Conservation (phyloP, 2,329 filamentous ascomycete genomes). For the Blumeriella jaapii region DNA sequence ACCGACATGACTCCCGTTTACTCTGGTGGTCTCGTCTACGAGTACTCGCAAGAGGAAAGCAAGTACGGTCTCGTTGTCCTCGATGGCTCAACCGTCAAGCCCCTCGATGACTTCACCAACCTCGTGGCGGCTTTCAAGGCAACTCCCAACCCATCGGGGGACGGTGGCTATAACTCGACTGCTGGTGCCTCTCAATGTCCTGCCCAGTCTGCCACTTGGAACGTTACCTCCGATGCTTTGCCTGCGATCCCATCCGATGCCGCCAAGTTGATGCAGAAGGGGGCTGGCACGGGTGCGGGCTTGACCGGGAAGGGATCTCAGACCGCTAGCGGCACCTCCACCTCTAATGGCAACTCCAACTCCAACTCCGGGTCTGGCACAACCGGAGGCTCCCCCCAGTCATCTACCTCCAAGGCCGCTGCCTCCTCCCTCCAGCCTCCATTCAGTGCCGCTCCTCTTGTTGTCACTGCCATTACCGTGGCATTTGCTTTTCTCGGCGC, state of each 20-base stretch:
- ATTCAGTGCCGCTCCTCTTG: slow-evolving; percentile 12
- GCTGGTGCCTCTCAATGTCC: slow-evolving; percentile 33
- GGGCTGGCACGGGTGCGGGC: slow-evolving; percentile 35
- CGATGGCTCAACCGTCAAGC: slow-evolving; percentile 28
- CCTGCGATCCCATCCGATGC: slow-evolving; percentile 36
- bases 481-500: slow-evolving; percentile 17
- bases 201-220: slow-evolving; percentile 34
- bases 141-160: slow-evolving; percentile 36
- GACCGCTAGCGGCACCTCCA: slow-evolving; percentile 21
- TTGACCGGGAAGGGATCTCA: slow-evolving; percentile 27
- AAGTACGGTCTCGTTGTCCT: slow-evolving; percentile 48
- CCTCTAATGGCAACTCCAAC: slow-evolving; percentile 22
- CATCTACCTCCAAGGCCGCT: slow-evolving; percentile 9
- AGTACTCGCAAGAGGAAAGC: slow-evolving; percentile 75
- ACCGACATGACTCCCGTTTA: slow-evolving; percentile 76
- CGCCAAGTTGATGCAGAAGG: slow-evolving; percentile 33
- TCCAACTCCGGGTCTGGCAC: slow-evolving; percentile 20
- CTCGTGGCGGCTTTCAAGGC: slow-evolving; percentile 35
- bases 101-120: slow-evolving; percentile 35
- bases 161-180: slow-evolving; percentile 32
- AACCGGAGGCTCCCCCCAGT: slow-evolving; percentile 9
- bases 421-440: slow-evolving; percentile 6
- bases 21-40: slow-evolving; percentile 92
- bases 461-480: slow-evolving; percentile 12
- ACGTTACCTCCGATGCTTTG: slow-evolving; percentile 34